Evolutionary conservation across 2,329 filamentous ascomycete species (phyloP).

Genomic region (Ambrosiella xylebori): DNA sequence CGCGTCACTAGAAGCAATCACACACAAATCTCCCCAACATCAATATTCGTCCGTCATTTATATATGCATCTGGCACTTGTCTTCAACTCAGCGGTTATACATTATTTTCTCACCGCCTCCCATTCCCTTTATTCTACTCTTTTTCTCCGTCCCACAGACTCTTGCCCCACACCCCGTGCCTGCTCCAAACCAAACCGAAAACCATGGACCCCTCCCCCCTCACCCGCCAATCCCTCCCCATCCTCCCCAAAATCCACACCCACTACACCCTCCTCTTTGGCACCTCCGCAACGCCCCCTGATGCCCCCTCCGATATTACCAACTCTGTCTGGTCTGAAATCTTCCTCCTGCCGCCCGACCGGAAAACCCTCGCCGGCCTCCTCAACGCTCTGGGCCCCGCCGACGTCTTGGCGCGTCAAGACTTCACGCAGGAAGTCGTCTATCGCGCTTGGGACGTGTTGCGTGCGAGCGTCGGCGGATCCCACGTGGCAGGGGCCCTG

Average conservation of each 20-base stretch:
- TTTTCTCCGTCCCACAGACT: not conserved
- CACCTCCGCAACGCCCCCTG: constrained; percentile 38
- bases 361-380: constrained; percentile 45
- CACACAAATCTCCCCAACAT: too few species aligned
- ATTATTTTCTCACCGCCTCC: too few species aligned
- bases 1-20: too few species aligned
- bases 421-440: constrained; percentile 67
- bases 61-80: too few species aligned
- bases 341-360: constrained; percentile 75
- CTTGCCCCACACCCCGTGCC: not conserved
- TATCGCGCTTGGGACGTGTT: constrained; percentile 42
- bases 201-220: constrained; percentile 72
- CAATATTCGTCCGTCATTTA: too few species aligned
- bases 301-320: constrained; percentile 50
- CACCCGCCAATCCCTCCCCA: constrained; percentile 77
- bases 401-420: constrained; percentile 59
- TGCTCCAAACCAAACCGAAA: not conserved
- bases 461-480: constrained; percentile 20
- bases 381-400: constrained; percentile 55
- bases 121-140: too few species aligned
- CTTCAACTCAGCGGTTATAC: too few species aligned
- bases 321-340: constrained; percentile 95
- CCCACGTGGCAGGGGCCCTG: constrained; percentile 31
- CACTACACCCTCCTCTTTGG: constrained; percentile 73
- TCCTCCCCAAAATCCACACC: constrained; percentile 84